These are phyloP conservation scores for Xylaria sp. DNA, from an alignment of 2,329 filamentous ascomycete species.

Conservation along the genomic window DNA sequence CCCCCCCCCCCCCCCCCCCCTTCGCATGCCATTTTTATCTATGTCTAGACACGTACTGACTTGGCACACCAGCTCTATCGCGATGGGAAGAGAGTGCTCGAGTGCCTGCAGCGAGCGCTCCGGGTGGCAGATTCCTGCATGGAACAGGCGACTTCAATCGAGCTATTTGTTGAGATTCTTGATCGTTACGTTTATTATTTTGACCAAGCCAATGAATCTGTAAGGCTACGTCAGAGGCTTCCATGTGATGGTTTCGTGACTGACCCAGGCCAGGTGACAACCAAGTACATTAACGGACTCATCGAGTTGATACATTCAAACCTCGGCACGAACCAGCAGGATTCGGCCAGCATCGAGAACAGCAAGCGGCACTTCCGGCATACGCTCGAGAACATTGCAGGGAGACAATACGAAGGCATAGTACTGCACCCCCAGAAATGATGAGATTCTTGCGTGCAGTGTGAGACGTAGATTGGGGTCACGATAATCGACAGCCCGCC, in stretches of 20 bases:
- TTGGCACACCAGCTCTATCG: slow-evolving; percentile 74
- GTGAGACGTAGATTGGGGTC: too few species aligned
- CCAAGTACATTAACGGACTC: slow-evolving; percentile 95
- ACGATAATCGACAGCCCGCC: neutral
- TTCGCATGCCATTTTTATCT: neutral
- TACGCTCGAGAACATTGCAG: slow-evolving; percentile 90
- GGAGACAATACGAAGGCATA: slow-evolving; percentile 91
- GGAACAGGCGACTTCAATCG: slow-evolving; percentile 96
- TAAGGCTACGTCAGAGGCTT: slow-evolving; percentile 42
- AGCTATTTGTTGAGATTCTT: slow-evolving; percentile 97
- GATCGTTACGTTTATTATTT: slow-evolving; percentile 99
- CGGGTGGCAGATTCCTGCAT: slow-evolving; percentile 98
- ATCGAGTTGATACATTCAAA: slow-evolving; percentile 99
- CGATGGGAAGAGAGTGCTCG: slow-evolving; percentile 94
- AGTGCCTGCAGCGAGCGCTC: slow-evolving; percentile 92
- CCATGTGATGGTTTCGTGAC: neutral
- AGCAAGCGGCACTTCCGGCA: slow-evolving; percentile 94
- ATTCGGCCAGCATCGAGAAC: slow-evolving; percentile 81
- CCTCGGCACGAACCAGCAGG: slow-evolving; percentile 80
- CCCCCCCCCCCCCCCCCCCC: too few species aligned
- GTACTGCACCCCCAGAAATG: slow-evolving; percentile 67
- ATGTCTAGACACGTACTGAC: neutral
- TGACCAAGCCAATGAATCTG: slow-evolving; percentile 97
- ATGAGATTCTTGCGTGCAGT: slow-evolving; percentile 4
- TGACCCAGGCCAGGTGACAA: slow-evolving; percentile 68